Evolutionary conservation across 2,329 filamentous ascomycete species (phyloP).

Genomic region (Talaromyces sp.): DNA sequence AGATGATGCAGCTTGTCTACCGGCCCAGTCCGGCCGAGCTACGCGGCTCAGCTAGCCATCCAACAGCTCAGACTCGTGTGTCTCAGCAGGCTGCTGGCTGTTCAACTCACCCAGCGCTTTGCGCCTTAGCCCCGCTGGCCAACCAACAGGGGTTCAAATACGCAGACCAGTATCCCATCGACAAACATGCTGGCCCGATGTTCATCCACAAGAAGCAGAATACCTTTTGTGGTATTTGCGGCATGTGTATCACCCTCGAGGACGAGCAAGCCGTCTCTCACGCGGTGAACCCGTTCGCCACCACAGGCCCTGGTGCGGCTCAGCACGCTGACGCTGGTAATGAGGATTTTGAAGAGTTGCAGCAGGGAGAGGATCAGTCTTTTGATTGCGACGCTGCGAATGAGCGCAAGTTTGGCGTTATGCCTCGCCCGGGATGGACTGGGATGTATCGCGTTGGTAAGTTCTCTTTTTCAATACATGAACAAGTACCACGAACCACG

Average conservation of each 20-base stretch:
- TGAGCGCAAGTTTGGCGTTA: conserved; percentile 12
- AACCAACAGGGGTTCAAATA: not conserved
- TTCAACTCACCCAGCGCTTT: not conserved
- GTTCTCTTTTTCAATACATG: not conserved
- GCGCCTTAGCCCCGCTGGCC: not conserved
- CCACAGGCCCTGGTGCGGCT: not conserved
- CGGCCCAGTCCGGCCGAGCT: not conserved
- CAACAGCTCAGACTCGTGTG: not conserved
- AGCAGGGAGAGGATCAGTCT: not conserved
- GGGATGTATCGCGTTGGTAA: conserved; percentile 15
- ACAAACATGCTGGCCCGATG: conserved; percentile 15
- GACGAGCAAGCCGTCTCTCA: conserved; percentile 12
- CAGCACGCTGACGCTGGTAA: conserved; percentile 13
- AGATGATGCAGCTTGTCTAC: not conserved
- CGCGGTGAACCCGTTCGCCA: not conserved
- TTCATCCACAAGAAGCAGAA: conserved; percentile 5
- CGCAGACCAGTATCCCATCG: conserved; percentile 10
- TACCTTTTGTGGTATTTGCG: conserved; percentile 15
- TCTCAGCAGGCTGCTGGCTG: not conserved
- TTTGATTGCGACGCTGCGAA: conserved; percentile 1
- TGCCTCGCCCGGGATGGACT: conserved; percentile 15
- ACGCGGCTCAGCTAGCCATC: conserved; percentile 1
- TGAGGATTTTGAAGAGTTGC: conserved; percentile 8
- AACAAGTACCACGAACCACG: too few species aligned
- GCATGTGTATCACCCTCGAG: conserved; percentile 16